These are phyloP conservation scores for Neurospora sp. DNA, from an alignment of 495 filamentous ascomycete species.

Conservation along the genomic window DNA sequence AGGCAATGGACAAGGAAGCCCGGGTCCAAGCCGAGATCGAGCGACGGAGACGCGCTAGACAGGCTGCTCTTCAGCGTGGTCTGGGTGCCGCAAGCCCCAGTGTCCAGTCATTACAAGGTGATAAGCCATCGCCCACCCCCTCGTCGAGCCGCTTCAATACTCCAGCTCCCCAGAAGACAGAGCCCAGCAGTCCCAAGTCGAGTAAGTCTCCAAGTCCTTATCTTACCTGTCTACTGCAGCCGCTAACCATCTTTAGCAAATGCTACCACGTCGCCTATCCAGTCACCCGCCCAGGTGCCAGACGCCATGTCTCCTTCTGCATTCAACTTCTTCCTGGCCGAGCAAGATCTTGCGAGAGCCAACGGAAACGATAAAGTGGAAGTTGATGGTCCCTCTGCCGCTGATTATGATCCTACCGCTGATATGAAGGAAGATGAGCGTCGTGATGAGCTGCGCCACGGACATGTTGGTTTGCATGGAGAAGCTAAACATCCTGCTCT, in stretches of 20 bases:
- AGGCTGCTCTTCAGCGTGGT: constrained; percentile 73
- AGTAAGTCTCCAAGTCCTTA: constrained; percentile 16
- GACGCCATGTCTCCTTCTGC: constrained; percentile 33
- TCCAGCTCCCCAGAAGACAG: constrained; percentile 21
- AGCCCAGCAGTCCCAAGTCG: constrained; percentile 32
- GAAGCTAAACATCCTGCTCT: constrained; percentile 19
- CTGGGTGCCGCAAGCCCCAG: constrained; percentile 64
- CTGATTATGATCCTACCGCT: constrained; percentile 87
- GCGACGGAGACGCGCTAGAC: constrained; percentile 74
- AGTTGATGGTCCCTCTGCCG: constrained; percentile 73
- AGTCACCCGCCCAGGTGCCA: constrained; percentile 25
- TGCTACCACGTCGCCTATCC: constrained; percentile 20
- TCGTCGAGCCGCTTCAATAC: constrained; percentile 35
- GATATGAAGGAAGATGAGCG: constrained; percentile 86
- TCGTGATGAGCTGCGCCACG: constrained; percentile 54
- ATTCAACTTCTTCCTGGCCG: constrained; percentile 34
- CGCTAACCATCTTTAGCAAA: constrained; percentile 9
- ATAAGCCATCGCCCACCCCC: constrained; percentile 46
- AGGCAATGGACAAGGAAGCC: constrained; percentile 56
- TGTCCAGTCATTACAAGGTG: constrained; percentile 63
- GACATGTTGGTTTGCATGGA: constrained; percentile 37
- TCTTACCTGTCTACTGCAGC: neutral
- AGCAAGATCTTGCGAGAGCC: constrained; percentile 56
- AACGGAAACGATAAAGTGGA: constrained; percentile 38
- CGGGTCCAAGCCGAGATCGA: constrained; percentile 55